Base-by-base conservation (phyloP, 139 green algal genomes). In the Picochlorum sp. region DNA sequence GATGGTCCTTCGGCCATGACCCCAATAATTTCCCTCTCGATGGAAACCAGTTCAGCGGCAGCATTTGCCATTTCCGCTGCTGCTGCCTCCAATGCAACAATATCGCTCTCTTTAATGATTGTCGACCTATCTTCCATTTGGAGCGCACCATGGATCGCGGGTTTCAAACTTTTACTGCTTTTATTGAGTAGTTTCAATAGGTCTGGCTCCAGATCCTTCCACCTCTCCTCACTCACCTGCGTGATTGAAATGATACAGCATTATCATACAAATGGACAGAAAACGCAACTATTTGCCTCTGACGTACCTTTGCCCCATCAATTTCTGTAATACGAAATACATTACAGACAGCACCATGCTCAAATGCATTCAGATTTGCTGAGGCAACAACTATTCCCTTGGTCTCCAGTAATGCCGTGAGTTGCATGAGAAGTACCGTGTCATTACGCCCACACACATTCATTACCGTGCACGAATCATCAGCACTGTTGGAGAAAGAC, bases 51-150 rank as follows among this genome's bases (percentile, higher is more conserved):
- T 20, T 79, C 26, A 13, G 78, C 74, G 2, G 90, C 90, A 24
- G 89, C 88, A 41, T 84, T 63, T 1, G 83, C 77, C 81, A 96
- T 92, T 64, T 96, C 89, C 15, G 79, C 80, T 6, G 89, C 90
- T 14, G 90, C 86, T 37, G 85, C 67, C 76, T 95, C 88, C 62
- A 96, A 77, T 7, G 72, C 69, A 18, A 75, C 72, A 3, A 87
- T 82, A 38, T 87, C 83, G 6, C 66, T 78, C 56, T 73, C 62
- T 56, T 49, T 47, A 4, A 65, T 51, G 23, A 83, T 65, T 10
- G 71, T 73, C 13, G 72, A 63, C 38, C 85, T 65, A 49, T 95
- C 85, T 5, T 73, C 72, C 18, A 68, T 77, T 4, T 84, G 79
- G 11, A 82, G 77, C 62, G 85, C 77, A 41, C 88, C 89, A 52